phyloP scores from a whole-genome alignment of 805 yeast species.

The Tanozyma kutaoensis region DNA sequence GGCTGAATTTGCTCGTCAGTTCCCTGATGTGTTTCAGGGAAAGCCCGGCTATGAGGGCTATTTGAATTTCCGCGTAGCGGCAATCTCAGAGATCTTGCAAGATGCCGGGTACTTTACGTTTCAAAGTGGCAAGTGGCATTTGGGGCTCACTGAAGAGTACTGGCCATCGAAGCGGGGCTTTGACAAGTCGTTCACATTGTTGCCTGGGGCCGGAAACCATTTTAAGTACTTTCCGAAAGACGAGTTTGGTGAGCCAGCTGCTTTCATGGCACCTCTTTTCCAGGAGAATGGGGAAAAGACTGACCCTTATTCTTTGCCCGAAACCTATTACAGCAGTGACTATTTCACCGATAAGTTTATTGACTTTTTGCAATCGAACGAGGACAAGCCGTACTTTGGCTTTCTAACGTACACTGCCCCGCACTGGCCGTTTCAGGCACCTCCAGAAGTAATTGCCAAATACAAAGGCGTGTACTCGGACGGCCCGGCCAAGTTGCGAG shows the following conservation, averaged over 20 bases:
- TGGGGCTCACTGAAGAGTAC: constrained; percentile 33
- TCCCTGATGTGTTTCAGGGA: constrained; percentile 25
- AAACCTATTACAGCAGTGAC: constrained; percentile 32
- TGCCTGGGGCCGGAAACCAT: constrained; percentile 49
- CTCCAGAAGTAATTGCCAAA: constrained; percentile 29
- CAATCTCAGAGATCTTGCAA: constrained; percentile 36
- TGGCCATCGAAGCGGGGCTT: constrained; percentile 40
- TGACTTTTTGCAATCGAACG: constrained; percentile 15
- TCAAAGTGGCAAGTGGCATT: constrained; percentile 50
- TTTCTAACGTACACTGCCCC: constrained; percentile 49
- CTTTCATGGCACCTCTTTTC: constrained; percentile 26
- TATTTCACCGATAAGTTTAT: constrained; percentile 31
- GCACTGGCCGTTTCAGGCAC: constrained; percentile 58
- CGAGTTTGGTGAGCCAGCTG: constrained; percentile 10
- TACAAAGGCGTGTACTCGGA: constrained; percentile 33
- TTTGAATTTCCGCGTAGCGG: constrained; percentile 36
- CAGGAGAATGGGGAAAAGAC: constrained; percentile 23
- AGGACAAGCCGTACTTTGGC: constrained; percentile 37
- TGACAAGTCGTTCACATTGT: constrained; percentile 32
- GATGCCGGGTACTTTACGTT: constrained; percentile 39
- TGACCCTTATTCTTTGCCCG: constrained; percentile 27
- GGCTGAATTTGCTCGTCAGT: constrained; percentile 30
- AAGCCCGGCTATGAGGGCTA: constrained; percentile 47
- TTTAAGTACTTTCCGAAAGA: constrained; percentile 28
- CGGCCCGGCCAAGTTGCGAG: constrained; percentile 34